Conservation (phyloP, 768 basidiomycete species). For the Tricholoma sp. region DNA sequence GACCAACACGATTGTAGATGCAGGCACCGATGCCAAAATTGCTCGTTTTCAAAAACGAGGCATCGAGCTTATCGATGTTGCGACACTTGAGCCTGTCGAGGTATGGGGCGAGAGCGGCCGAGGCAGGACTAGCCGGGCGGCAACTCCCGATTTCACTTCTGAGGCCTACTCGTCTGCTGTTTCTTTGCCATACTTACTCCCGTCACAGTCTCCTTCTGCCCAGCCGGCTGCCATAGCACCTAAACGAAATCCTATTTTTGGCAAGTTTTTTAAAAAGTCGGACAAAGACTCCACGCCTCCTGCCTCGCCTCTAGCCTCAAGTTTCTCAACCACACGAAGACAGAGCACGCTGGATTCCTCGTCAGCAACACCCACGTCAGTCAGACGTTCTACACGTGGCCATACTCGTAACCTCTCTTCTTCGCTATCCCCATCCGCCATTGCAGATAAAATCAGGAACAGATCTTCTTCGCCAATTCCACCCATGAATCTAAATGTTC, state of each 20-base stretch:
- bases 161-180: conserved; percentile 16
- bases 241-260: conserved; percentile 63
- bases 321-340: conserved; percentile 12
- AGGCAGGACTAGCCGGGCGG: conserved; percentile 24
- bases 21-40: conserved; percentile 83
- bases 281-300: conserved; percentile 20
- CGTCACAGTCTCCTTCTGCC: conserved; percentile 3
- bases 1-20: conserved; percentile 82
- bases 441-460: conserved; percentile 9
- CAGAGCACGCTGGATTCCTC: conserved; percentile 8
- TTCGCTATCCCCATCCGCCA: conserved; percentile 3
- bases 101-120: conserved; percentile 46
- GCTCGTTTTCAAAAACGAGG: conserved; percentile 71
- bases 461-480: conserved; percentile 18
- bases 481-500: conserved; percentile 7
- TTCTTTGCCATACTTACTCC: conserved; percentile 12
- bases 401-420: conserved; percentile 14
- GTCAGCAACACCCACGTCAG: conserved; percentile 7
- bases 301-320: conserved; percentile 23
- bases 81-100: conserved; percentile 76
- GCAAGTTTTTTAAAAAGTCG: conserved; percentile 64
- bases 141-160: conserved; percentile 13
- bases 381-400: conserved; percentile 4
- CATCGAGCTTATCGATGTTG: conserved; percentile 73
- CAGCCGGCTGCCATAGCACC: conserved; percentile 7